Evolutionary conservation across 345 rosid genomes (phyloP), one percentile per base, ranked within the genome.

Genomic region (Salix brachista): DNA sequence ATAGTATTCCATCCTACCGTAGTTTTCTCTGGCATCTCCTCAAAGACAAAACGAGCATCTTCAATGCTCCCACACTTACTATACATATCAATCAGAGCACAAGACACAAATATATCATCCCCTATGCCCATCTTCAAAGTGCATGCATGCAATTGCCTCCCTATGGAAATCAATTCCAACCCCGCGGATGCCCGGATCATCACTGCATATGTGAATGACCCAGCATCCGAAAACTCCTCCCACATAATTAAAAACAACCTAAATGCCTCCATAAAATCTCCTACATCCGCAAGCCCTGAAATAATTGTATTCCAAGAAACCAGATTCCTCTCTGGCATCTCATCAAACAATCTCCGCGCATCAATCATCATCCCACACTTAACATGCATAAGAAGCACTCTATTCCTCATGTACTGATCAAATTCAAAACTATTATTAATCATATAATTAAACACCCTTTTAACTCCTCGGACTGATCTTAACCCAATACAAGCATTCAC

Each of bases 61-160:
- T 86, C 91, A 70, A 92, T 84, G 75, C 90, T 86, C 37, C 98
- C 98, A 42, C 98, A 92, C 80, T 92, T 94, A 62, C 92, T 82
- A 77, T 94, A 94, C 98, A 92, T 92, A 80, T 94, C 91, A 17
- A 92, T 90, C 86, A 94, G 77, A 2, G 94, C 90, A 73, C 97
- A 91, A 1, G 91, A 86, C 28, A 94, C 86, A 82, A 89, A 94
- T n/a, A 83, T 78, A 72, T 92, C 83, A 65, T 81, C 83, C 36
- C 74, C 78, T 4, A 79, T 70, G 67, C 88, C 89, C 87, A 88
- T 65, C 80, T 89, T 94, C 87, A 89, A 70, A 1, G 85, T 87
- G 78, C 88, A 89, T 0, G 91, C 86, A 61, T 94, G 98, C 36
- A 94, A 67, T 71, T 94, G 96, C 80, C 83, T 87, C 64, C 97